Percentiles rank a stretch among this genome's conserved stretches.
phyloP scores from a whole-genome alignment of 495 filamentous ascomycete genomes.

The Penicillium cataractarum region DNA sequence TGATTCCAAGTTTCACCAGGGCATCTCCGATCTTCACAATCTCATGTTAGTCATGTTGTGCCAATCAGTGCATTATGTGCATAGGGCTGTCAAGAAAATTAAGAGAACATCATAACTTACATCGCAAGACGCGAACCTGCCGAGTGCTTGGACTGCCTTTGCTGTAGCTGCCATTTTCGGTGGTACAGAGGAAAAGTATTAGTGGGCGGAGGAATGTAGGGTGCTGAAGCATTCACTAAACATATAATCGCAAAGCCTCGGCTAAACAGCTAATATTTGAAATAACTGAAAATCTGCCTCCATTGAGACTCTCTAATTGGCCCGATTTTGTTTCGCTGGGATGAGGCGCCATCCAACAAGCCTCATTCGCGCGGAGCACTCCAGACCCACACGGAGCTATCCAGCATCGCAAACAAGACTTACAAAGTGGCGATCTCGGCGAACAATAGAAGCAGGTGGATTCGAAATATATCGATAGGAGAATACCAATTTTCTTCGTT shows the following conservation, averaged over 20 bases:
- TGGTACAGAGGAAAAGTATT: background rate
- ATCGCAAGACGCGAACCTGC: slow-evolving; percentile 29
- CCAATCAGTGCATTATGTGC: no score
- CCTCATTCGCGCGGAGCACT: slow-evolving; percentile 2
- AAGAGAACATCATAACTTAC: slow-evolving; percentile 14
- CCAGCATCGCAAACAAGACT: background rate
- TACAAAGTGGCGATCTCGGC: slow-evolving; percentile 14
- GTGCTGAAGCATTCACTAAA: no score
- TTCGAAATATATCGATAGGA: background rate
- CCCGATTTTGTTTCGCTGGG: no score
- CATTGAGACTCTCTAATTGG: no score
- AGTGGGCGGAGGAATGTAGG: no score
- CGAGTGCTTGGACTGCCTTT: slow-evolving; percentile 25
- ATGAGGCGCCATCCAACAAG: no score
- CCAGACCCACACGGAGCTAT: slow-evolving; percentile 14
- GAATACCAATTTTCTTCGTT: background rate
- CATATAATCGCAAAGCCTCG: no score
- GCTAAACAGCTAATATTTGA: no score
- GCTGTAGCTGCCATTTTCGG: slow-evolving; percentile 19
- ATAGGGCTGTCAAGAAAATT: background rate
- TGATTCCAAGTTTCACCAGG: slow-evolving; percentile 51
- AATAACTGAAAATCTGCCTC: no score
- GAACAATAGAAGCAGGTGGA: background rate
- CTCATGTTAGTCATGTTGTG: no score
- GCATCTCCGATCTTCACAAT: slow-evolving; percentile 28